phyloP scores from a whole-genome alignment of 371 early-diverging fungal species.

The Capillidium heterosporum region DNA sequence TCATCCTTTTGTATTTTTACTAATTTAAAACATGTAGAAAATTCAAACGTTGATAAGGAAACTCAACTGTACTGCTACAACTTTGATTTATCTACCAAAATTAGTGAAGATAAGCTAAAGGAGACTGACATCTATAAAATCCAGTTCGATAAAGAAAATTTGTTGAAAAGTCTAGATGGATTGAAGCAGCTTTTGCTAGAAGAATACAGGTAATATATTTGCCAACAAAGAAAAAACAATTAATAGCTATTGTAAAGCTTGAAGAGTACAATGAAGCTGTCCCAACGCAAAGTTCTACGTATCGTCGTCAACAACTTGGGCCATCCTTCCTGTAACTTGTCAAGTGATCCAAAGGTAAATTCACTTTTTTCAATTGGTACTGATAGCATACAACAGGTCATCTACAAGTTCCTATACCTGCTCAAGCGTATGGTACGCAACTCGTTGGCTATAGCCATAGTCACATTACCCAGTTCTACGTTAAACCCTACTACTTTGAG shows the following conservation, averaged over 20 bases:
- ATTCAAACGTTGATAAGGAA: not conserved
- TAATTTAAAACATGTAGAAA: not conserved
- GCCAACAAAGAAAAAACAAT: no score
- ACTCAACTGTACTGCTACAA: not conserved
- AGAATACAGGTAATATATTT: not conserved
- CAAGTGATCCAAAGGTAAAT: not conserved
- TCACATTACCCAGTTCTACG: slow-evolving; percentile 42
- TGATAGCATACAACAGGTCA: slow-evolving; percentile 8
- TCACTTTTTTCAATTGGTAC: not conserved
- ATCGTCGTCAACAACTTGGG: slow-evolving; percentile 1
- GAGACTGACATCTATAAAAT: not conserved
- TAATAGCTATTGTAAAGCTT: not conserved
- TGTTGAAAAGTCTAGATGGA: not conserved
- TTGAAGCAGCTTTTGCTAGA: not conserved
- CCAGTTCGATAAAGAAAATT: not conserved
- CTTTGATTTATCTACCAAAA: not conserved
- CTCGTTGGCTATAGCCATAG: slow-evolving; percentile 53
- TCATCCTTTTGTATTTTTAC: not conserved
- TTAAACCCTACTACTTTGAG: no score
- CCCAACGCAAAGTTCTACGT: not conserved
- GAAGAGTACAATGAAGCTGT: no score
- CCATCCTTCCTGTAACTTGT: not conserved
- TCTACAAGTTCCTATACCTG: slow-evolving; percentile 51
- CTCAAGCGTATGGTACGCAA: slow-evolving; percentile 58
- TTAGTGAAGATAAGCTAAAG: not conserved